Evolutionary conservation across 2,329 filamentous ascomycete genomes (phyloP), one percentile per base, ranked within the genome.

Genomic region (Trichoderma simmonsii): DNA sequence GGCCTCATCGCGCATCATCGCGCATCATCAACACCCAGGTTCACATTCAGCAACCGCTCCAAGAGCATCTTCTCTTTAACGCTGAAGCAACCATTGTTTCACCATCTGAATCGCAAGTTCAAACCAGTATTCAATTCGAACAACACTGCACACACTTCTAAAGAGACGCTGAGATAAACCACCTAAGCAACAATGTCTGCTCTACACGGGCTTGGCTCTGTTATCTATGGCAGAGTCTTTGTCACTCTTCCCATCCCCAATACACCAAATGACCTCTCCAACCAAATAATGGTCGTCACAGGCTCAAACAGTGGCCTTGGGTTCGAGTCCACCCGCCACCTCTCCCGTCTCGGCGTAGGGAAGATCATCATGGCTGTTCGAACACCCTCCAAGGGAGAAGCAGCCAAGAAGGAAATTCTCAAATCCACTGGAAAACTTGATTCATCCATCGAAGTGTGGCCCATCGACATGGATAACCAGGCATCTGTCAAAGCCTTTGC

Each of bases 281-380:
- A 32, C 4, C 66, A 61, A 4, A 51, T 76, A 8, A 74, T 83
- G 69, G 78, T 84, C 34, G 75, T 85, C 56, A 84, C 81, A 0
- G 83, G 83, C 43, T 78, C 81, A 65, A 85, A 84, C 71, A 61
- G 26, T 3, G 71, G 71, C 36, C 76, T 84, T 1, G 83, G 83
- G 2, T 77, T 81, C 24, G 83, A 84, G 73, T 80, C 82, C 7
- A 79, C 82, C 5, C 79, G 80, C 12, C 81, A 84, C 68, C 78
- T 83, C 57, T 77, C 79, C 6, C 77, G 77, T 2, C 79, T 83
- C 5, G 76, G 78, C 6, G 82, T 81, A 2, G 73, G 75, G 6
- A 80, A 80, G 24, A 77, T 85, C 39, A 82, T 85, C 63, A 77
- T 85, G 59, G 83, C 78, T 18, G 78, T 79, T 9, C 80, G 83